phyloP scores from a whole-genome alignment of 441 rosid genomes.

The Populus hybrid region DNA sequence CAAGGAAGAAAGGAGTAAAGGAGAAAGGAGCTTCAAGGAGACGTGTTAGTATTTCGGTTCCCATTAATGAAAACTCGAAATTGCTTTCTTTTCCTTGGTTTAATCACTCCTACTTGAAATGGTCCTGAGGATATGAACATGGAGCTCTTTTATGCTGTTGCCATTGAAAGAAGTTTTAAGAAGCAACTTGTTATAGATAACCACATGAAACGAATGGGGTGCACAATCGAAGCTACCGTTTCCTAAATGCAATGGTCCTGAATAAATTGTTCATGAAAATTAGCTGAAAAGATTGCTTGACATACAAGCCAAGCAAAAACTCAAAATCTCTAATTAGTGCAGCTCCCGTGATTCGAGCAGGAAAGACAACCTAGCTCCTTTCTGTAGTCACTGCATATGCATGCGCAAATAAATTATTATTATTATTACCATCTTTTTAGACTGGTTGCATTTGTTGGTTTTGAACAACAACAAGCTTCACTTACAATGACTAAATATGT shows the following conservation, averaged over 20 bases:
- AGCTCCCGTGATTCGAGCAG: too few relatives aligned
- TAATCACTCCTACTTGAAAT: neutral
- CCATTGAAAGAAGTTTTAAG: neutral
- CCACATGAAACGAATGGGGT: neutral
- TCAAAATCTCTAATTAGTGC: too few relatives aligned
- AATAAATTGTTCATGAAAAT: too few relatives aligned
- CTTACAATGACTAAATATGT: too few relatives aligned
- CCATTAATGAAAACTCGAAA: neutral
- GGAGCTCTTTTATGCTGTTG: neutral
- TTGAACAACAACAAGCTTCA: too few relatives aligned
- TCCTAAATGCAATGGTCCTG: too few relatives aligned
- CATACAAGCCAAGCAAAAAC: too few relatives aligned
- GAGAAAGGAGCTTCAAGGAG: neutral
- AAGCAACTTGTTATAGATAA: neutral
- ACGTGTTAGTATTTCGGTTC: neutral
- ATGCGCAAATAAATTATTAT: neutral
- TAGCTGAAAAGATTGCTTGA: too few relatives aligned
- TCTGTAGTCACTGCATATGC: neutral
- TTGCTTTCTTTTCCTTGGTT: neutral
- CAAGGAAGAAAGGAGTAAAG: conserved; percentile 10
- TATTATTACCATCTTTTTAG: too few relatives aligned
- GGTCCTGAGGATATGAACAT: neutral
- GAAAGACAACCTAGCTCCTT: too few relatives aligned
- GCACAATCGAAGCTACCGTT: neutral
- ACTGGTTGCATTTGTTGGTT: too few relatives aligned